Evolutionary conservation across 1,284 basidiomycete species (phyloP), one percentile per base, ranked within the genome.

Genomic region (Heterobasidion occidentale): DNA sequence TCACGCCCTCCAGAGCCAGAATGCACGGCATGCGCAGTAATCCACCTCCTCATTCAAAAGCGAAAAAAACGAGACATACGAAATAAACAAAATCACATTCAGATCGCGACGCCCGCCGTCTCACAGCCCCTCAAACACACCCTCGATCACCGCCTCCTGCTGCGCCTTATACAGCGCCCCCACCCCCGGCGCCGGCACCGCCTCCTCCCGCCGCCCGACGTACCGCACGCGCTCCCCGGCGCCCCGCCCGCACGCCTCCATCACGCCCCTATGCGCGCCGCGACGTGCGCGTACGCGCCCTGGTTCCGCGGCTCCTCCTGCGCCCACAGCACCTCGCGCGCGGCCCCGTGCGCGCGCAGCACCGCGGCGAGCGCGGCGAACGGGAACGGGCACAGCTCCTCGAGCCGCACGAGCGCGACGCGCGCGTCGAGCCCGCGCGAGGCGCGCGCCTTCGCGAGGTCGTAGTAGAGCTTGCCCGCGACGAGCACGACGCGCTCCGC

Each of bases 251-350:
- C 56, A 60, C 51, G 64, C 68, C 55, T 70, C 66, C 63, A 90
- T 67, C 35, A 91, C 77, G 62, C 66, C 20, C 74, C 72, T 51
- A 91, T 69, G 59, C 90, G 74, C 4, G 75, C 74, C 48, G 69
- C 70, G 47, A 92, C 84, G 70, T 90, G 88, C 8, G 73, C 68
- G 76, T 80, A 94, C 1, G 86, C 81, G 1, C 92, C 92, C 69
- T 94, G 92, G 66, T 95, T 95, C 64, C 75, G 81, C 4, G 92
- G 86, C 65, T 95, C 92, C 65, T 95, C 93, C 68, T 95, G 92
- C 15, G 90, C 74, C 83, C 88, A 94, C 14, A 82, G 59, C 52
- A 81, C 72, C 53, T 83, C 79, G n/a, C 61, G 61, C 4, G 67
- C 75, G 12, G 64, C 60, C 0, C 62, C 48, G 62, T 90, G 90